phyloP scores from a whole-genome alignment of 176 grass and related monocot species.

The Pontederia crassipes region DNA sequence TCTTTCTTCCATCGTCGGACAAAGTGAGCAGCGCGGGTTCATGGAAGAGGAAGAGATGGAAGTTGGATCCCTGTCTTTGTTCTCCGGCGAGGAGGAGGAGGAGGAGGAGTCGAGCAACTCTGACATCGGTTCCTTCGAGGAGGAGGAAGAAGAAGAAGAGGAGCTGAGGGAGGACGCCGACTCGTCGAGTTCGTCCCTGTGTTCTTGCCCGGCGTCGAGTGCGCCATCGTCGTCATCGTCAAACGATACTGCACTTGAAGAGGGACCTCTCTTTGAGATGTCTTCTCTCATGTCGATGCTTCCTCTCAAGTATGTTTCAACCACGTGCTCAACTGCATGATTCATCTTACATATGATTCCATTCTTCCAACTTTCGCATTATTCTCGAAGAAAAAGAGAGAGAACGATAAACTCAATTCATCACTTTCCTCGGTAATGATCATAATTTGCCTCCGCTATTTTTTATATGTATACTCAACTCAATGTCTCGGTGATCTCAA shows the following conservation, averaged over 20 bases:
- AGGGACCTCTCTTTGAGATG: constrained; percentile 12
- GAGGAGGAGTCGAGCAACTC: not conserved
- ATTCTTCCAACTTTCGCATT: too few relatives aligned
- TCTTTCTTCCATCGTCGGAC: not conserved
- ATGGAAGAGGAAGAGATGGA: not conserved
- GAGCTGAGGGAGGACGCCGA: not conserved
- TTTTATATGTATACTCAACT: too few relatives aligned
- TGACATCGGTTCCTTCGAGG: not conserved
- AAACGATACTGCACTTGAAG: not conserved
- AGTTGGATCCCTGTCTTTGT: not conserved
- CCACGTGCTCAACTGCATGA: not conserved
- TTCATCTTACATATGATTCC: not conserved
- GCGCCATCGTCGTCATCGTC: not conserved
- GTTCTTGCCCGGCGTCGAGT: not conserved
- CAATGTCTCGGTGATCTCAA: not conserved
- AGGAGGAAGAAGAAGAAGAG: not conserved
- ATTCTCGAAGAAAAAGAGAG: too few relatives aligned
- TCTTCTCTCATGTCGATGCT: constrained; percentile 9
- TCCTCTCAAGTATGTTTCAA: constrained; percentile 4
- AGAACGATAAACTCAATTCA: too few relatives aligned
- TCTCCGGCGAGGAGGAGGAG: not conserved
- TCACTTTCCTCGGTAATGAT: too few relatives aligned
- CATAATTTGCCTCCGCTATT: too few relatives aligned
- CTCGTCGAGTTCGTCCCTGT: not conserved
- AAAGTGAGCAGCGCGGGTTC: not conserved